Evolutionary conservation across 768 basidiomycete species (phyloP).

Genomic region (Boletus tomentosulus): DNA sequence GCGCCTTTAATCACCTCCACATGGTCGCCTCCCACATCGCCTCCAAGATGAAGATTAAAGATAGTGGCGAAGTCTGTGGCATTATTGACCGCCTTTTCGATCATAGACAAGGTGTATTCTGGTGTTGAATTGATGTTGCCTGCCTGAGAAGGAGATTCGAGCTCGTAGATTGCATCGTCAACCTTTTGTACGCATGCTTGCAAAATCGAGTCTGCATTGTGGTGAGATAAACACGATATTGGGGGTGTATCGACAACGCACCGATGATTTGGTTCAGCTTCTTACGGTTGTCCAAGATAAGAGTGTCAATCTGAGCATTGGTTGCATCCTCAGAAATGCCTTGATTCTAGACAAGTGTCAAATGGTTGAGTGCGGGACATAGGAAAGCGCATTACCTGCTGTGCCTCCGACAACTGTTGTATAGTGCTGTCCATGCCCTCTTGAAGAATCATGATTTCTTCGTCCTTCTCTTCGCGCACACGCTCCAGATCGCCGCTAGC

Average conservation of each 20-base stretch:
- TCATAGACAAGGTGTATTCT: slow-evolving; percentile 96
- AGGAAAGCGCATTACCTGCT: slow-evolving; percentile 56
- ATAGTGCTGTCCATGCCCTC: slow-evolving; percentile 94
- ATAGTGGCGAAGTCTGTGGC: slow-evolving; percentile 95
- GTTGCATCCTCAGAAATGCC: slow-evolving; percentile 85
- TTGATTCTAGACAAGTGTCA: slow-evolving; percentile 53
- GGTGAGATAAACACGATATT: slow-evolving; percentile 12
- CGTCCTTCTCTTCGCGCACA: slow-evolving; percentile 91
- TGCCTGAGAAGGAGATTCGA: slow-evolving; percentile 91
- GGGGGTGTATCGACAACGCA: slow-evolving; percentile 27
- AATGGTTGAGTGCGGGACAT: background rate
- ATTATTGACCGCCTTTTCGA: slow-evolving; percentile 92
- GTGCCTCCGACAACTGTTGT: slow-evolving; percentile 78
- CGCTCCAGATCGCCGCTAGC: slow-evolving; percentile 73
- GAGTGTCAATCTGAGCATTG: slow-evolving; percentile 94
- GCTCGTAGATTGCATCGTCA: slow-evolving; percentile 95
- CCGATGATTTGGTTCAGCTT: slow-evolving; percentile 97
- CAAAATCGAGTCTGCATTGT: slow-evolving; percentile 81
- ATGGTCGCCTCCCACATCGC: slow-evolving; percentile 86
- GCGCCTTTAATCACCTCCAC: slow-evolving; percentile 98
- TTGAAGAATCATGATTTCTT: slow-evolving; percentile 92
- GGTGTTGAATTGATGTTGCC: slow-evolving; percentile 98
- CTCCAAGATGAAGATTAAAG: slow-evolving; percentile 86
- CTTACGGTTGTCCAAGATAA: slow-evolving; percentile 95
- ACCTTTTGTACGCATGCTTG: slow-evolving; percentile 96